Percentiles rank a stretch among this genome's conserved stretches.
These are phyloP conservation scores for Saturnispora dispora DNA, from an alignment of 805 yeast species.

Conservation along the genomic window DNA sequence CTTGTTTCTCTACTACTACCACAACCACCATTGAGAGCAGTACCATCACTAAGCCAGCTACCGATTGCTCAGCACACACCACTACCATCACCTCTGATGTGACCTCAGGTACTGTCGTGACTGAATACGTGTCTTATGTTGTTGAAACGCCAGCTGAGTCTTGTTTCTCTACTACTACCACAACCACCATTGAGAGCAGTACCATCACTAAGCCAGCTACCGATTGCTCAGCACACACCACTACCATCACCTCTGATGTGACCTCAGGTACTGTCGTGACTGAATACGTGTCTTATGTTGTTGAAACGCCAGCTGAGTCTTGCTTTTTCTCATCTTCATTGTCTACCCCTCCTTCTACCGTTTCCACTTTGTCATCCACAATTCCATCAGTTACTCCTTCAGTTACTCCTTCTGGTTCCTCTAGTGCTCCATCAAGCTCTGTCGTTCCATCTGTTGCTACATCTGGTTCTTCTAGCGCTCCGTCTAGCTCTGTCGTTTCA, in stretches of 20 bases:
- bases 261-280: neutral
- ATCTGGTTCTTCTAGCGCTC: neutral
- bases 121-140: neutral
- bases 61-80: neutral
- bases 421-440: neutral
- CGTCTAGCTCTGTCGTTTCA: neutral
- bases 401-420: neutral
- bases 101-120: neutral
- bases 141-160: conserved; percentile 1
- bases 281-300: neutral
- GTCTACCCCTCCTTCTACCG: too few relatives aligned
- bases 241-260: neutral
- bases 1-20: neutral
- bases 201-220: neutral
- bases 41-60: neutral
- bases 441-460: neutral
- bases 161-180: neutral
- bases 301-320: neutral
- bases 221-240: neutral
- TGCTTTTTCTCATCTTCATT: neutral
- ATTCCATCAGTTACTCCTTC: neutral
- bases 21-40: neutral
- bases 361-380: too few relatives aligned
- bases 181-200: neutral
- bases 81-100: neutral